Evolutionary conservation across 2,329 filamentous ascomycete genomes (phyloP).

Genomic region (Sclerotinia subarctica): DNA sequence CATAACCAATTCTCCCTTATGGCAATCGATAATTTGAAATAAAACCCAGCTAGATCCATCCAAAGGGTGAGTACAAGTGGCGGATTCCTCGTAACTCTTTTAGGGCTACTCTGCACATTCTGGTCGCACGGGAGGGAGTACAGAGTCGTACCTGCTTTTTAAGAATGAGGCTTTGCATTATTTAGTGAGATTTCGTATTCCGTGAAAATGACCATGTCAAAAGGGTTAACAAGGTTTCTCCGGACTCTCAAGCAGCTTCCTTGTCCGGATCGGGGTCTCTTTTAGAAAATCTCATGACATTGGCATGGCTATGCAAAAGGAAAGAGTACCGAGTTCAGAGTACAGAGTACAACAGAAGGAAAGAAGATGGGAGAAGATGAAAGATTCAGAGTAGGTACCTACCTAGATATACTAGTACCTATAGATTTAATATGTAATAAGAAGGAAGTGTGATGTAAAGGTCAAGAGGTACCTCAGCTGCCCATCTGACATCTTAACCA

Average conservation of each 20-base stretch:
- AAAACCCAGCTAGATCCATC: neutral
- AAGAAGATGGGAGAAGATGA: neutral
- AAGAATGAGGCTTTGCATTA: neutral
- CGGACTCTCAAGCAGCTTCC: constrained; percentile 8
- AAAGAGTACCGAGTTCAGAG: neutral
- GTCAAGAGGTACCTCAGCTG: neutral
- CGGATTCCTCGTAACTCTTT: neutral
- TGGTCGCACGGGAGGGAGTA: neutral
- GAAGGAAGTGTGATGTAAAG: constrained; percentile 3
- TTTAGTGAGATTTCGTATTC: constrained; percentile 4
- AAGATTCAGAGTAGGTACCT: neutral
- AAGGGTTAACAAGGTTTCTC: constrained; percentile 16
- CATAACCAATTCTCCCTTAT: neutral
- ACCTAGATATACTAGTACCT: neutral
- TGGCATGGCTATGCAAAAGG: neutral
- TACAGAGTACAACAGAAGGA: neutral
- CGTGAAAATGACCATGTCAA: neutral
- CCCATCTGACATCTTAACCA: neutral
- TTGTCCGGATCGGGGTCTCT: constrained; percentile 3
- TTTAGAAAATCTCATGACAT: neutral
- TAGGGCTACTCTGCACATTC: neutral
- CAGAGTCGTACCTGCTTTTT: neutral
- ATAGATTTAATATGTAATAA: neutral
- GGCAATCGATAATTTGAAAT: neutral
- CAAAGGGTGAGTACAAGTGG: neutral